Evolutionary conservation across 345 rosid species (phyloP).

Genomic region (Raphanus raphanistrum): DNA sequence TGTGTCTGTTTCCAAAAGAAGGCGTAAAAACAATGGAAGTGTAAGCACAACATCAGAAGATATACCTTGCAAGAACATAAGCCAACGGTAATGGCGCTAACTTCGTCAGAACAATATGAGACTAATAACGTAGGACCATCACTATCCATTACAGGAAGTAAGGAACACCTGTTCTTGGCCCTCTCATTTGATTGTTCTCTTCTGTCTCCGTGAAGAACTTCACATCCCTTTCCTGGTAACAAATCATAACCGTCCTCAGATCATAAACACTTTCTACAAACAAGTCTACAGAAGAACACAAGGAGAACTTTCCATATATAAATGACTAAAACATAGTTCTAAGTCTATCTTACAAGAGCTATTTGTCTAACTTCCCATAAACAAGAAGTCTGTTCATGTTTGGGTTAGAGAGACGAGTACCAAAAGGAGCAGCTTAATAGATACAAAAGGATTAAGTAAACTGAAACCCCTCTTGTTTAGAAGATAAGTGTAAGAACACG

Average conservation of each 20-base stretch:
- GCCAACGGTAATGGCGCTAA: constrained; percentile 25
- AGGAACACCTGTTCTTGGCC: constrained; percentile 97
- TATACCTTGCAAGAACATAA: constrained; percentile 41
- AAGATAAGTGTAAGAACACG: neutral
- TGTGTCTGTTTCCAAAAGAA: constrained; percentile 19
- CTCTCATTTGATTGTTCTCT: constrained; percentile 99
- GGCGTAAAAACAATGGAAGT: constrained; percentile 19
- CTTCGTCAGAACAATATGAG: constrained; percentile 31
- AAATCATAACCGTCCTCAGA: neutral
- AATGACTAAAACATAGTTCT: neutral
- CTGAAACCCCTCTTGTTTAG: neutral
- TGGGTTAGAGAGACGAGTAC: neutral
- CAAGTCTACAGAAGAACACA: neutral
- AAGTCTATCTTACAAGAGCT: neutral
- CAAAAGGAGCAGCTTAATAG: neutral
- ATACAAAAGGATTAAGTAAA: neutral
- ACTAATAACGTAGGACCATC: constrained; percentile 10
- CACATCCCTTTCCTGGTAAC: constrained; percentile 87
- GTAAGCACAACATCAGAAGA: constrained; percentile 34
- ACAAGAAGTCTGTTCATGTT: neutral
- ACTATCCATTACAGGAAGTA: constrained; percentile 68
- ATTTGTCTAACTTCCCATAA: neutral
- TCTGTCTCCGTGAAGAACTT: constrained; percentile 97
- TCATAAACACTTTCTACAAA: neutral
- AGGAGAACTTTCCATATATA: neutral